Percentiles rank a stretch among this genome's conserved stretches.
These are phyloP conservation scores for Jamesozyma jinghongensis DNA, from an alignment of 805 yeast species.

Conservation along the genomic window DNA sequence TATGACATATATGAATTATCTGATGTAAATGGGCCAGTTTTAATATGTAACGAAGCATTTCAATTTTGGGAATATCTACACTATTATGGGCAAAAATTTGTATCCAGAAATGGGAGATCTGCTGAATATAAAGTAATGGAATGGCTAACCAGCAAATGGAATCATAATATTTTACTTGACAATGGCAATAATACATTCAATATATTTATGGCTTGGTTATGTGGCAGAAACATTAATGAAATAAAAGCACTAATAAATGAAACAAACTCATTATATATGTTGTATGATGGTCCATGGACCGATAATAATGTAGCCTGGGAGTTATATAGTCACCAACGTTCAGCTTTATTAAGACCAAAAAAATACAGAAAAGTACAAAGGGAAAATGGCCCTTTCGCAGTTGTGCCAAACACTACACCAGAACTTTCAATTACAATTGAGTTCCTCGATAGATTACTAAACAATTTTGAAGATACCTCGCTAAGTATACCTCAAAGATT, in stretches of 20 bases:
- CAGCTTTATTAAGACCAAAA: constrained; percentile 9
- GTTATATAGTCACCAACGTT: constrained; percentile 9
- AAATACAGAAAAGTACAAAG: background rate
- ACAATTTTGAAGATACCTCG: constrained; percentile 6
- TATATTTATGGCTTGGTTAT: constrained; percentile 38
- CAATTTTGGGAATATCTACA: constrained; percentile 45
- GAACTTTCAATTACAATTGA: background rate
- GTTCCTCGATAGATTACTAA: constrained; percentile 9
- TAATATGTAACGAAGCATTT: constrained; percentile 38
- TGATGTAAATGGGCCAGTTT: constrained; percentile 53
- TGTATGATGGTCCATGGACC: constrained; percentile 2
- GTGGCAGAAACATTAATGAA: constrained; percentile 14
- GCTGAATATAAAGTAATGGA: constrained; percentile 31
- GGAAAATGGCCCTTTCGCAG: background rate
- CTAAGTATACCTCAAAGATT: constrained; percentile 1
- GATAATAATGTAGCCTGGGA: constrained; percentile 8
- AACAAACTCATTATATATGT: background rate
- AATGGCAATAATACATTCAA: constrained; percentile 20
- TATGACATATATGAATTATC: constrained; percentile 44
- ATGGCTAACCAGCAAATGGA: constrained; percentile 49
- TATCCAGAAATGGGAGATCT: constrained; percentile 25
- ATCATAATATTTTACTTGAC: constrained; percentile 11
- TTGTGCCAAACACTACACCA: background rate
- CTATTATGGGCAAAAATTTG: constrained; percentile 30
- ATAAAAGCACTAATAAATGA: background rate